Evolutionary conservation across 306 rosid genomes (phyloP), one percentile per base, ranked within the genome.

Genomic region (Ammopiptanthus mongolicus): DNA sequence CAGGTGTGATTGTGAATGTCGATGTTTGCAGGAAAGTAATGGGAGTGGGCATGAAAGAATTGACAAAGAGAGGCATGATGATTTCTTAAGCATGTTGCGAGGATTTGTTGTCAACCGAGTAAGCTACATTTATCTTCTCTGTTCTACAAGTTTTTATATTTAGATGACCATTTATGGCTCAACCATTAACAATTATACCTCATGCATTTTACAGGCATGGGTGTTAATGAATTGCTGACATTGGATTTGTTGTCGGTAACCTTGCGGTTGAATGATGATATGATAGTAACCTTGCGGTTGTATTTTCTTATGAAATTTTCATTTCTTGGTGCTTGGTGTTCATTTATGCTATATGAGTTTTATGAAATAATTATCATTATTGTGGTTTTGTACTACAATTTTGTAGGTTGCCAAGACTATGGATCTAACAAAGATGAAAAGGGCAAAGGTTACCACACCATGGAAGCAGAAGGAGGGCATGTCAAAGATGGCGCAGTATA

Each of bases 401-500:
- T 34, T 22, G 61, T 80, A 94, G 98, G 92, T 88, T 71, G 76
- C 84, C 31, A 89, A 89, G 87, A 86, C 88, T 17, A 88, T 94
- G 55, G 90, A 88, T 69, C n/a, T n/a, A n/a, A n/a, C n/a, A n/a
- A n/a, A n/a, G n/a, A n/a, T n/a, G n/a, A n/a, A n/a, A n/a, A n/a
- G 93, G 37, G 97, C 94, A 31, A 91, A 91, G 78, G 91, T 89
- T 78, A n/a, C n/a, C n/a, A n/a, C n/a, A 88, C 83, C 13, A 81
- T 76, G 82, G 96, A 91, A 75, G 86, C 96, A n/a, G n/a, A n/a
- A n/a, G n/a, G n/a, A 44, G 93, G 87, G 80, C 89, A 84, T 33
- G 92, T 89, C 69, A 88, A 85, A 85, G 91, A 85, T 68, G 94
- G n/a, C n/a, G n/a, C n/a, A n/a, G n/a, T n/a, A n/a, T n/a, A n/a